Evolutionary conservation across 2,329 filamentous ascomycete genomes (phyloP).

Genomic region (Rasamsonia emersonii): DNA sequence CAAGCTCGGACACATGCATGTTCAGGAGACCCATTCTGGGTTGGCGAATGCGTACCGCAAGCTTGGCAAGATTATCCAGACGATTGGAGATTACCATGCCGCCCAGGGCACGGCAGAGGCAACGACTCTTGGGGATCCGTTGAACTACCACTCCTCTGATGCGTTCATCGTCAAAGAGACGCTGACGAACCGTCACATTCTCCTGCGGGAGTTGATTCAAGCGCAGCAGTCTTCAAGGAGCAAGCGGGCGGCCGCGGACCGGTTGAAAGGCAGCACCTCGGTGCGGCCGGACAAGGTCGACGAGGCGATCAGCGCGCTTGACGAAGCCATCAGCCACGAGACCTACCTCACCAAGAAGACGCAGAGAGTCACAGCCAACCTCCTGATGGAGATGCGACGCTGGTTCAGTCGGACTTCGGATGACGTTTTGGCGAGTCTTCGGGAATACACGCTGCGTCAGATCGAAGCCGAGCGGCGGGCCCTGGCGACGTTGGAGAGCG

Average conservation of each 20-base stretch:
- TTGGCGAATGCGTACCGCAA: conserved; percentile 88
- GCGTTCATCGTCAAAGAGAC: conserved; percentile 98
- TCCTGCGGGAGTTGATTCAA: conserved; percentile 85
- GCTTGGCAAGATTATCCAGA: conserved; percentile 86
- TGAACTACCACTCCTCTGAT: conserved; percentile 91
- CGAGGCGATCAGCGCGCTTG: conserved; percentile 83
- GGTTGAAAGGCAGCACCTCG: conserved; percentile 75
- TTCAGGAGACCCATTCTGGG: conserved; percentile 83
- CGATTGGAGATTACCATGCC: conserved; percentile 88
- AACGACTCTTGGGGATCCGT: conserved; percentile 83
- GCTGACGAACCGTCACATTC: conserved; percentile 91
- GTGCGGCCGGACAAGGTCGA: conserved; percentile 94
- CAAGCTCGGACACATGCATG: conserved; percentile 76
- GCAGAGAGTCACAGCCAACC: conserved; percentile 76
- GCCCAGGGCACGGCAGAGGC: conserved; percentile 95
- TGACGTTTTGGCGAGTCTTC: conserved; percentile 74
- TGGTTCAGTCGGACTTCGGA: conserved; percentile 83
- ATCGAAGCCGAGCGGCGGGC: conserved; percentile 93
- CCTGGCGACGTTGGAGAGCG: conserved; percentile 83
- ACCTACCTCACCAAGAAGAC: conserved; percentile 76
- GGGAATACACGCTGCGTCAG: conserved; percentile 87
- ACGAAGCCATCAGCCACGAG: conserved; percentile 79
- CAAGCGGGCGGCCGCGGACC: conserved; percentile 77
- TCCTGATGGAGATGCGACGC: conserved; percentile 76
- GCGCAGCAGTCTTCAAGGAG: conserved; percentile 77